Percentiles rank a stretch among this genome's conserved stretches.
These are phyloP conservation scores for Phytophthora hybrid DNA, from an alignment of 352 stramenopile species.

Conservation along the genomic window DNA sequence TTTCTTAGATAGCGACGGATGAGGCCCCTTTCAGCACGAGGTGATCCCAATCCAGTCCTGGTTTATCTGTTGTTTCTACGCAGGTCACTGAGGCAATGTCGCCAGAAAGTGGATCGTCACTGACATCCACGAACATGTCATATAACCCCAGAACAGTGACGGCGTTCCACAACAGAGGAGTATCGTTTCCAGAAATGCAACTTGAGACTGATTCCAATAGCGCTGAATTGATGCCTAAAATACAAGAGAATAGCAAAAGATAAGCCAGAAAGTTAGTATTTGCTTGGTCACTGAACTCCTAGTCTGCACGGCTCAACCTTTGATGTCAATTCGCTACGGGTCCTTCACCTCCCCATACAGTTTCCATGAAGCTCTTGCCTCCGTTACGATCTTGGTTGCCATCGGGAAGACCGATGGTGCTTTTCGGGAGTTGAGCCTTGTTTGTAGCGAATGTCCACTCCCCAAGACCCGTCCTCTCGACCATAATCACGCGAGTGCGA, in stretches of 20 bases:
- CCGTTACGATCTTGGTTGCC: conserved; percentile 41
- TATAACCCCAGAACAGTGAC: background rate
- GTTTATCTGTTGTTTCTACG: background rate
- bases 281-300: background rate
- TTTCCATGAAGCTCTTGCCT: background rate
- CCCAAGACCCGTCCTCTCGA: conserved; percentile 26
- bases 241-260: background rate
- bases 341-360: background rate
- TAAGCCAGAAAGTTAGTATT: background rate
- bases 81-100: background rate
- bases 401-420: conserved; percentile 39
- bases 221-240: background rate
- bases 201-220: background rate
- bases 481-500: conserved; percentile 35
- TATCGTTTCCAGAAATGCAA: background rate
- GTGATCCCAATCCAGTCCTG: background rate
- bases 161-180: background rate
- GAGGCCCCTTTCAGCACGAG: background rate
- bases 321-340: background rate
- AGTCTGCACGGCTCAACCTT: background rate
- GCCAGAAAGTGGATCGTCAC: background rate
- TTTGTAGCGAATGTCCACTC: conserved; percentile 26
- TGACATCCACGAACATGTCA: background rate
- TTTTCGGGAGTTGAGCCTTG: conserved; percentile 27
- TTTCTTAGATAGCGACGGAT: background rate